Conservation (phyloP, 352 stramenopile genomes). For the Pelagophyceae sp. region DNA sequence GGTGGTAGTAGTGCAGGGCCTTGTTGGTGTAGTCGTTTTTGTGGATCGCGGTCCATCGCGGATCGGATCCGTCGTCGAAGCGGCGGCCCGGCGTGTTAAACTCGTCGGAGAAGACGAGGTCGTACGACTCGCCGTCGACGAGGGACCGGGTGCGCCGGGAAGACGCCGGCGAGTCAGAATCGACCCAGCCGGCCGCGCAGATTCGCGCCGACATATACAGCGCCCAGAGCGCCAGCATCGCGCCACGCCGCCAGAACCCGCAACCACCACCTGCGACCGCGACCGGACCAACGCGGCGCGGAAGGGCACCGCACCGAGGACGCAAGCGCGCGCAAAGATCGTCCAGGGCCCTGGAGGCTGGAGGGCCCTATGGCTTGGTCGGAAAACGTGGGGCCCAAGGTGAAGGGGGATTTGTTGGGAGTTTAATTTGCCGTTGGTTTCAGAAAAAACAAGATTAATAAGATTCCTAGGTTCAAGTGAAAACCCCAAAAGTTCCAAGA, state of each 20-base stretch:
- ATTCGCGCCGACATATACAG: too few relatives aligned
- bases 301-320: too few relatives aligned
- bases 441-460: too few relatives aligned
- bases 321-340: too few relatives aligned
- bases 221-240: too few relatives aligned
- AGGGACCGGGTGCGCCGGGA: not conserved
- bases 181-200: slow-evolving; percentile 4
- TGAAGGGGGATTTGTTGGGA: too few relatives aligned
- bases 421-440: too few relatives aligned
- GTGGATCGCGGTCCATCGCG: slow-evolving; percentile 89
- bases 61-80: slow-evolving; percentile 86
- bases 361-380: too few relatives aligned
- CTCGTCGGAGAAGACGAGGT: slow-evolving; percentile 81
- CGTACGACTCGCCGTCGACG: slow-evolving; percentile 43
- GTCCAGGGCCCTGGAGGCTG: too few relatives aligned
- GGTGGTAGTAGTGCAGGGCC: slow-evolving; percentile 33
- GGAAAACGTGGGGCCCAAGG: too few relatives aligned
- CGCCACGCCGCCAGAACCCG: not conserved
- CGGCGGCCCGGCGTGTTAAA: slow-evolving; percentile 70
- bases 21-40: slow-evolving; percentile 83
- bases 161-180: not conserved
- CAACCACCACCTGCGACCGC: not conserved
- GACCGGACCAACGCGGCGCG: not conserved
- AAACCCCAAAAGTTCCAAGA: too few relatives aligned
- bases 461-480: too few relatives aligned